Base-by-base conservation (phyloP, 805 yeast species). In the Kodamaea kaohsiungensis region DNA sequence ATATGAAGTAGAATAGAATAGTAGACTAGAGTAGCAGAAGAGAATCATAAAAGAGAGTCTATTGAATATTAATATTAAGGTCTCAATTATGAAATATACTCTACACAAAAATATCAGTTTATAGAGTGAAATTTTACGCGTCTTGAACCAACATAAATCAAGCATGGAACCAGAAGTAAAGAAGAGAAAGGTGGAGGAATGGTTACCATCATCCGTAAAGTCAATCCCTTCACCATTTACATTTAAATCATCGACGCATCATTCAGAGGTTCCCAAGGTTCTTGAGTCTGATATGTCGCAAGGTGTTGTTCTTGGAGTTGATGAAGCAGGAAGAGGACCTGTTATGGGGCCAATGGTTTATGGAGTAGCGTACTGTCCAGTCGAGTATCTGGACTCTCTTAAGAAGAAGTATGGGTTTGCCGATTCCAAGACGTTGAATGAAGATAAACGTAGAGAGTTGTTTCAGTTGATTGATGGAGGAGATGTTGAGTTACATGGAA, bases 241-340 rank as follows among this genome's bases (percentile, higher is more conserved):
- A 2, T 73, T 75, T 49, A 65, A 67, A 9, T 75, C 88, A 1
- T 65, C 78, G 13, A 79, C 89, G 0, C 82, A 76, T 61, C 71
- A 68, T 43, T 77, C 89, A 0, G 72, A 69, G 0, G 69, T 86
- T 1, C 91, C 91, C 0, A 49, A 45, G 2, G 56, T 46, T 7
- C 65, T 83, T 16, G 35, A 52, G 10, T 64, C 63, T 10, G 57
- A 72, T 42, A 71, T 75, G 1, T 54, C 60, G 1, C 73, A 69
- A 10, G 75, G 79, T 0, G 79, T 86, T 1, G 78, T 86, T 7
- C 70, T 95, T 9, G 99, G 99, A 1, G 96, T 95, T 0, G 99
- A 95, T 69, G 99, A 95, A 67, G 99, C 99, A 0, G 99, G 99
- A 0, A 79, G 99, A 60, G 99, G 99, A 0, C 99, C 99, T 0